Percentiles rank a stretch among this genome's conserved stretches.
These are phyloP conservation scores for Gloeophyllum trabeum DNA, from an alignment of 768 basidiomycete genomes.

Conservation along the genomic window DNA sequence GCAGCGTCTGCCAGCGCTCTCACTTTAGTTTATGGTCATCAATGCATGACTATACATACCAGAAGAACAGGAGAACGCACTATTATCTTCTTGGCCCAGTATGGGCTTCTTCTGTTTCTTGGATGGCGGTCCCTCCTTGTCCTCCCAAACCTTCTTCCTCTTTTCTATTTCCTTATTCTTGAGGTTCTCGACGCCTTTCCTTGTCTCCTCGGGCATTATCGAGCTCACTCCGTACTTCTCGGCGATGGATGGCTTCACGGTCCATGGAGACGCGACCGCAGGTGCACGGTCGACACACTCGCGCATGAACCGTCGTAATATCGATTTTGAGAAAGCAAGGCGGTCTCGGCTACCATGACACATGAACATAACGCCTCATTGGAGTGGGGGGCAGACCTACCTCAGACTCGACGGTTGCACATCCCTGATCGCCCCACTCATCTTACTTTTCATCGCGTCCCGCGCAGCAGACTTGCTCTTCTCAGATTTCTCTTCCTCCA, in stretches of 20 bases:
- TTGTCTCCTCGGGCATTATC: constrained; percentile 78
- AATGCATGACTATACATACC: background rate
- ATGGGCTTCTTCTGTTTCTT: constrained; percentile 68
- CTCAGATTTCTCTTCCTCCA: constrained; percentile 61
- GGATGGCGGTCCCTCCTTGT: constrained; percentile 70
- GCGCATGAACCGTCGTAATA: constrained; percentile 90
- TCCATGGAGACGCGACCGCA: constrained; percentile 92
- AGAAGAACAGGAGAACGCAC: background rate
- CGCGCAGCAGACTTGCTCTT: constrained; percentile 51
- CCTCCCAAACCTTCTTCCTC: constrained; percentile 84
- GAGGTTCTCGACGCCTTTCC: constrained; percentile 65
- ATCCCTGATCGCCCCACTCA: constrained; percentile 73
- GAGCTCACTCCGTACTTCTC: constrained; percentile 75
- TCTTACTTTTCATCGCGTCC: constrained; percentile 46
- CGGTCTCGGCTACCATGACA: constrained; percentile 69
- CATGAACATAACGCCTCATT: constrained; percentile 1
- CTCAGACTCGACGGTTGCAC: constrained; percentile 74
- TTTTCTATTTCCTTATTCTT: constrained; percentile 89
- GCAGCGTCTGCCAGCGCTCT: constrained; percentile 24
- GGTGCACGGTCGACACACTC: constrained; percentile 92
- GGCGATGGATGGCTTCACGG: constrained; percentile 80
- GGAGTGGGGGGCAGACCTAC: constrained; percentile 27
- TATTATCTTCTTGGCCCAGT: background rate
- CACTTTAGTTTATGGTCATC: constrained; percentile 7
- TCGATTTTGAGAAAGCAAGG: constrained; percentile 91